Base-by-base conservation (phyloP, 164 flowering plant genomes). In the Umbellularia californica region DNA sequence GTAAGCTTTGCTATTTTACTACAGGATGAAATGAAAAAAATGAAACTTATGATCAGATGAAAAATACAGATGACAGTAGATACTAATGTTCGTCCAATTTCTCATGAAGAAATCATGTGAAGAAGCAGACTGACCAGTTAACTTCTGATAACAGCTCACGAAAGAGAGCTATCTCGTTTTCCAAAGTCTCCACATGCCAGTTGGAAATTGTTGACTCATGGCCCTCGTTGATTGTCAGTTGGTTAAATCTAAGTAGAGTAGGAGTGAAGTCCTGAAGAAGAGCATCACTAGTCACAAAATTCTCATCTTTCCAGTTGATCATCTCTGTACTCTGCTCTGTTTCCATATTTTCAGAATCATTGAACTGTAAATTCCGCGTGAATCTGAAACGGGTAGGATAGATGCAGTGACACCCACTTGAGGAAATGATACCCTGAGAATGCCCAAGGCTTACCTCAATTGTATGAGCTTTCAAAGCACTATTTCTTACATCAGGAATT, bases 1-100 rank as follows among this genome's bases (percentile, higher is more conserved):
- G 95, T 90, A 77, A 93, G 95, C 88, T 88, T 95, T 71, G 92
- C 94, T 76, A 95, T 91, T 90, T 95, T 95, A 80, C 97, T 94
- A 70, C 82, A 82, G 64, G 27, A 23, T 33, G 24, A 67, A 72
- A 75, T 0, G 50, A 74, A 25, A 50, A 50, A 50, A 50, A 50
- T 64, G 51, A 19, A 69, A 33, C 69, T 35, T 65, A 58, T 55
- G 30, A 10, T 72, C 41, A 62, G 58, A 22, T 28, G 27, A 62
- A 27, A 27, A 24, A 13, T 20, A 33, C 17, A 25, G 4, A 25
- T 41, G 12, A 33, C 2, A 50, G 50, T 69, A 1, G 22, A 15
- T 25, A 12, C 62, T 20, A 14, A 65, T 65, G 70, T 25, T 58
- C 65, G 2, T 63, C 50, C 22, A 22, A 70, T 30, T 6, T 12